Conservation (phyloP, 495 filamentous ascomycete genomes). For the Talaromyces borbonicus region DNA sequence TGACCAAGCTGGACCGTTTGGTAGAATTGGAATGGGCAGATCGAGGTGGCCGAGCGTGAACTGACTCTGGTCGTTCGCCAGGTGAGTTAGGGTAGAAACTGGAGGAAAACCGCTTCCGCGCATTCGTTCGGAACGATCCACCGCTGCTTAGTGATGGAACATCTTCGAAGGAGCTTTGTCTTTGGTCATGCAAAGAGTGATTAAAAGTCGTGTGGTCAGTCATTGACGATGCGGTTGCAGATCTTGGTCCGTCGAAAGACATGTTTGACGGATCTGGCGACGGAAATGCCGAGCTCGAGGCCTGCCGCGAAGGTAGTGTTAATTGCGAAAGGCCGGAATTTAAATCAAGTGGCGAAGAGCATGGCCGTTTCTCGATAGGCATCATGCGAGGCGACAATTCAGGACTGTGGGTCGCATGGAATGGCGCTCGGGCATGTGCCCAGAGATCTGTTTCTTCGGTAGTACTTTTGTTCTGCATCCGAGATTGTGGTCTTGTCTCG, state of each 20-base stretch:
- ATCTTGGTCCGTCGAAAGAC: constrained; percentile 45
- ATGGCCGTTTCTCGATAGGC: constrained; percentile 37
- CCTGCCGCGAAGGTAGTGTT: constrained; percentile 33
- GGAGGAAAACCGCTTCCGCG: constrained; percentile 36
- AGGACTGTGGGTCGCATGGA: constrained; percentile 16
- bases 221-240: constrained; percentile 42
- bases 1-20: constrained; percentile 76
- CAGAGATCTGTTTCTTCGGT: constrained; percentile 27
- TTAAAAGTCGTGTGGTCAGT: constrained; percentile 34
- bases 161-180: constrained; percentile 71
- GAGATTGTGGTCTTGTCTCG: not conserved
- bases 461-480: constrained; percentile 11
- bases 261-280: constrained; percentile 41
- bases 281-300: constrained; percentile 36
- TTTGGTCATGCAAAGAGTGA: constrained; percentile 46
- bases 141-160: constrained; percentile 82
- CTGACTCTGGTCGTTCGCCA: constrained; percentile 61
- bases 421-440: constrained; percentile 10
- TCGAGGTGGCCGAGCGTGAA: constrained; percentile 53
- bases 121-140: constrained; percentile 72
- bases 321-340: constrained; percentile 35
- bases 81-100: constrained; percentile 37
- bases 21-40: constrained; percentile 30
- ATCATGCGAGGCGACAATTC: constrained; percentile 35
- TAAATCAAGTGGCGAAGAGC: constrained; percentile 45